Base-by-base conservation (phyloP, 108 stramenopile genomes). In the Nitzschia sp. region DNA sequence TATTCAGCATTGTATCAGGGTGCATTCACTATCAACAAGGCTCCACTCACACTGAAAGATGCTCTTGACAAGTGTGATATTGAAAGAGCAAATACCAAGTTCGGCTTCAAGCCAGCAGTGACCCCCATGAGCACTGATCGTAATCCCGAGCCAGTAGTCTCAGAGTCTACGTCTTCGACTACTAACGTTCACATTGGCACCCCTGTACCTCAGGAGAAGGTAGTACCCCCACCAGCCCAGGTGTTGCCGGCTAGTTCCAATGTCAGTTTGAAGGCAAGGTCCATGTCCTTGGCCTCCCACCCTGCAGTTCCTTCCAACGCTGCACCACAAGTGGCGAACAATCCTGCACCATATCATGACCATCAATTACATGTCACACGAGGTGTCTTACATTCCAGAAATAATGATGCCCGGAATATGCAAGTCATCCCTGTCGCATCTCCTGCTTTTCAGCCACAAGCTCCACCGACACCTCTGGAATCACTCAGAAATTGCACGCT, bases 41-140 rank as follows among this genome's bases (percentile, higher is more conserved):
- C 92, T 24, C 89, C 92, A 17, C 53, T 39, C 9, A 83, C 78
- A 0, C 64, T 89, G 62, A 78, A 81, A 50, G 77, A 90, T 62
- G 87, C 89, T 22, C 69, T 90, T n/a, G 84, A 89, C 11, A 51
- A 64, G 14, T 76, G 82, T 53, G 87, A 89, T 48, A 80, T 86
- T 46, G 81, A 90, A n/a, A 75, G 85, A 12, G 79, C 80, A 34
- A 84, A 90, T 19, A 67, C 73, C 46, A 79, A 84, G 51, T 90
- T 67, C 48, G 66, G 66, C 17, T 67, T 67, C 34, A 10, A 21
- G 1, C 20, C 20, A 34, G 29, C 20, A 34, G 29, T 34, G 29
- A 8, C 21, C 3, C 24, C 53, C 3, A 3, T 12, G n/a, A 17
- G 2, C 12, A 37, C 20, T 6, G 15, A 40, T 3, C 12, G 15